Evolutionary conservation across 305 asterid species (phyloP).

Genomic region (Striga hermonthica): DNA sequence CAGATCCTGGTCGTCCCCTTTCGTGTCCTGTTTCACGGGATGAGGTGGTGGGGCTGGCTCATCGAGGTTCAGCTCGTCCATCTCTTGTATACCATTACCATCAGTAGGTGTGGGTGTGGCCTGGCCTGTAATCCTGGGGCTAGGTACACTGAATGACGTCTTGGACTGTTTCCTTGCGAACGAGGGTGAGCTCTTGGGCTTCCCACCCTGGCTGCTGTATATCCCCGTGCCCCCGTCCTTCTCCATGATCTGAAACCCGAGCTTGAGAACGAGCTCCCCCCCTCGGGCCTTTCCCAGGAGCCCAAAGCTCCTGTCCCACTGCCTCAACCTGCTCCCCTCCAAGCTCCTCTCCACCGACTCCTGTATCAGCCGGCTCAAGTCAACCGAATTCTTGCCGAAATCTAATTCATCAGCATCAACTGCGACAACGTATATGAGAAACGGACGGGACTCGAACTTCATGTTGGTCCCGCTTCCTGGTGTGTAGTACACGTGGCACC

Average conservation of each 20-base stretch:
- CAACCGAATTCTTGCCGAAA: constrained; percentile 63
- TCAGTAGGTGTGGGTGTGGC: constrained; percentile 34
- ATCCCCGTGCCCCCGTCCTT: constrained; percentile 81
- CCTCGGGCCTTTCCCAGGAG: constrained; percentile 76
- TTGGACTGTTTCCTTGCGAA: constrained; percentile 65
- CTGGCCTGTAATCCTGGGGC: constrained; percentile 52
- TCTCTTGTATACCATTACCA: constrained; percentile 40
- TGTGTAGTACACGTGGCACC: constrained; percentile 75
- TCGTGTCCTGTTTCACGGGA: constrained; percentile 33
- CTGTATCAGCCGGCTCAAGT: constrained; percentile 55
- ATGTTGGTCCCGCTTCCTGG: constrained; percentile 44
- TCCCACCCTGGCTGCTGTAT: constrained; percentile 52
- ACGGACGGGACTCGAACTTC: constrained; percentile 82
- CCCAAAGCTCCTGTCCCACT: constrained; percentile 61
- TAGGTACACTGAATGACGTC: constrained; percentile 67
- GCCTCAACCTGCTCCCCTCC: constrained; percentile 55
- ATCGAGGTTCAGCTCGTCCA: constrained; percentile 75
- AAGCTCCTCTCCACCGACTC: constrained; percentile 69
- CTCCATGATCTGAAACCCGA: constrained; percentile 91
- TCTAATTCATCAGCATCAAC: constrained; percentile 73
- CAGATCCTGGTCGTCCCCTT: constrained; percentile 54
- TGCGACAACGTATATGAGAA: constrained; percentile 54
- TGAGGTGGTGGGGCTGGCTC: constrained; percentile 51
- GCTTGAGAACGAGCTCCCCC: constrained; percentile 68
- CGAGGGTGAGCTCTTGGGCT: constrained; percentile 36